A percentile compares a stretch with the other conserved stretches of the same genome.
Evolutionary conservation across 352 stramenopile genomes (phyloP).

Genomic region (Halophytophthora polymorphica): DNA sequence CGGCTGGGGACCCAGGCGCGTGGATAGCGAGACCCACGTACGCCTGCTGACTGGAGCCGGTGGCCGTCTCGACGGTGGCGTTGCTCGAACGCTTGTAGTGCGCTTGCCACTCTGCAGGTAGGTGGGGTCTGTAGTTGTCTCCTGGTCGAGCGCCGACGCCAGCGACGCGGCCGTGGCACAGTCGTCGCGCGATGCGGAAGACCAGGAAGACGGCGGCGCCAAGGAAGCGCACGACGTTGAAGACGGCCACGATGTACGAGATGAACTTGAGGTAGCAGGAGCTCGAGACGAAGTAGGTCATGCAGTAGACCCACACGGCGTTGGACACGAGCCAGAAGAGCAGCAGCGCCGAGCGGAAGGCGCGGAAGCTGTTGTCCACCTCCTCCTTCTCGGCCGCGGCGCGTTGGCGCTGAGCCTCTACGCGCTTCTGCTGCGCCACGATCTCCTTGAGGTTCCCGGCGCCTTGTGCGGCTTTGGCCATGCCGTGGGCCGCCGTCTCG

Average conservation of each 20-base stretch:
- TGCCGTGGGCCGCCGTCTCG: too few species aligned
- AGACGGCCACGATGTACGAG: constrained; percentile 40
- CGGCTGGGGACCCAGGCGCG: constrained; percentile 2
- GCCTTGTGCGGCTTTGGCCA: too few species aligned
- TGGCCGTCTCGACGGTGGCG: constrained; percentile 5
- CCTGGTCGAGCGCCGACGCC: not conserved
- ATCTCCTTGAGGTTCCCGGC: constrained; percentile 47
- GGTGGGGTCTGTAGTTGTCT: constrained; percentile 13
- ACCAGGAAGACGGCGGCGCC: constrained; percentile 32
- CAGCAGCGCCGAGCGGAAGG: constrained; percentile 44
- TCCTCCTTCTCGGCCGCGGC: constrained; percentile 38
- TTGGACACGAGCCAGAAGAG: constrained; percentile 55
- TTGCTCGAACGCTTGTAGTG: constrained; percentile 27
- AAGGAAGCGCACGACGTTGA: constrained; percentile 45
- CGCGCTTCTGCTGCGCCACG: constrained; percentile 44
- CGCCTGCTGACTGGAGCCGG: constrained; percentile 1
- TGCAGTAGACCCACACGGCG: constrained; percentile 39
- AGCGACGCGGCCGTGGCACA: constrained; percentile 6
- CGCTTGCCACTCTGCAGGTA: constrained; percentile 21
- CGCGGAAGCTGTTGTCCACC: constrained; percentile 47
- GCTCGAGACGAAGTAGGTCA: constrained; percentile 40
- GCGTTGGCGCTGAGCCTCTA: constrained; percentile 35
- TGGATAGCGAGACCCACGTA: constrained; percentile 5
- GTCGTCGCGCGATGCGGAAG: constrained; percentile 32
- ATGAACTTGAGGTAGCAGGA: constrained; percentile 48